These are phyloP conservation scores for Hypoxylon sp. DNA, from an alignment of 2,329 filamentous ascomycete species.

Conservation along the genomic window DNA sequence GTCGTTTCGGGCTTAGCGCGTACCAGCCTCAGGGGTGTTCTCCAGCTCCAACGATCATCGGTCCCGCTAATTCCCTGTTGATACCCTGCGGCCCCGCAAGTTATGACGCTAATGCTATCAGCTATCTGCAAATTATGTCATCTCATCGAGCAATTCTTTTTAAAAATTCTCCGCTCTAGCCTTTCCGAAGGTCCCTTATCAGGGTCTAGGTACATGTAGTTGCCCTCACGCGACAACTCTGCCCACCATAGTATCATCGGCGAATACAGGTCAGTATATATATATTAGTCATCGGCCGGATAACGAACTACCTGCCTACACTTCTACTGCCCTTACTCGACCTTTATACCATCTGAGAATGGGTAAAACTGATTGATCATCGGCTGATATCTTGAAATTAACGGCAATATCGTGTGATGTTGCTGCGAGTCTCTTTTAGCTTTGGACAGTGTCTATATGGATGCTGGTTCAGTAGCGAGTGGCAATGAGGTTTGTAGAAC, in stretches of 20 bases:
- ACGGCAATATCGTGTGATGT: background rate
- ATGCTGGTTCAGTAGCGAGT: slow-evolving; percentile 4
- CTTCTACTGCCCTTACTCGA: background rate
- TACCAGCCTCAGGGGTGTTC: slow-evolving; percentile 24
- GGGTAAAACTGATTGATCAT: slow-evolving; percentile 3
- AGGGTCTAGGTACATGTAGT: too few relatives aligned
- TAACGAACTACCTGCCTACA: background rate
- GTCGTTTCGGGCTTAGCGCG: slow-evolving; percentile 38
- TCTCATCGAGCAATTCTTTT: slow-evolving; percentile 54
- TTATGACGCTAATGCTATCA: slow-evolving; percentile 48
- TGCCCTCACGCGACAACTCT: slow-evolving; percentile 9
- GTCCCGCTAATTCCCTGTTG: slow-evolving; percentile 25
- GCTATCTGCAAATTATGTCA: slow-evolving; percentile 49
- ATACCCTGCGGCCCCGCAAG: slow-evolving; percentile 34
- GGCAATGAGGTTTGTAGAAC: background rate
- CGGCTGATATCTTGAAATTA: background rate
- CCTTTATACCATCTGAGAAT: background rate
- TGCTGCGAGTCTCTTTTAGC: background rate
- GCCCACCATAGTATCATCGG: background rate
- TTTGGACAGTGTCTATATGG: background rate
- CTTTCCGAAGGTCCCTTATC: background rate
- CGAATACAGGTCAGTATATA: slow-evolving; percentile 1
- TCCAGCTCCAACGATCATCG: slow-evolving; percentile 30
- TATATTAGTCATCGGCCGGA: background rate
- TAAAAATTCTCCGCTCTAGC: slow-evolving; percentile 14